A percentile compares a stretch with the other conserved stretches of the same genome.
Evolutionary conservation across 75 land plant species (phyloP).

Genomic region (Selaginella moellendorffii): DNA sequence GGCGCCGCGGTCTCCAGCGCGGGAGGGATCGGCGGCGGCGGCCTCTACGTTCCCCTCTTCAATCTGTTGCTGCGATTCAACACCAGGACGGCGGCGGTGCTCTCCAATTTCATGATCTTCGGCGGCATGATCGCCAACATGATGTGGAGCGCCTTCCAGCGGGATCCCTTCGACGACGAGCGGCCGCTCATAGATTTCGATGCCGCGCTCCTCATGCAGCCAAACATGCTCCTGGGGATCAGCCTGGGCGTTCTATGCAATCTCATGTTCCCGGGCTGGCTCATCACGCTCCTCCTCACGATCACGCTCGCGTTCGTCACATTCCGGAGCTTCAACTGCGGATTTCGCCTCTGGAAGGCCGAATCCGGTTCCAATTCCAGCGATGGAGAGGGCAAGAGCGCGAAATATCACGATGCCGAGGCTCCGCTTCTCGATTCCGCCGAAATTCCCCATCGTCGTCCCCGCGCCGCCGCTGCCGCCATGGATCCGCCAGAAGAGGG

Average conservation of each 20-base stretch:
- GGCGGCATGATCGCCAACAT: slow-evolving; percentile 6
- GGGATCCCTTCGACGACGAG: not conserved
- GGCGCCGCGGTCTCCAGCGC: not conserved
- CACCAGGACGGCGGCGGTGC: not conserved
- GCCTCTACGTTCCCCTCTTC: slow-evolving; percentile 4
- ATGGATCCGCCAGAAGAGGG: not conserved
- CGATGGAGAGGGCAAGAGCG: not conserved
- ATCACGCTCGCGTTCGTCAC: not conserved
- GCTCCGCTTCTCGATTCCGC: not conserved
- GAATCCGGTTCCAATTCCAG: not conserved
- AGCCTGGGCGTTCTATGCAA: not conserved
- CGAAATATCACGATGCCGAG: not conserved
- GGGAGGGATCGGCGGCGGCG: slow-evolving; percentile 5
- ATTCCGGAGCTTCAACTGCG: not conserved
- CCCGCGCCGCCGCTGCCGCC: not conserved
- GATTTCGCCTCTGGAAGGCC: not conserved
- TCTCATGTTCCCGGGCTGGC: slow-evolving; percentile 5
- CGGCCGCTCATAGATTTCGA: not conserved
- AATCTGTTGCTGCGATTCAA: not conserved
- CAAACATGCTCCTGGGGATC: slow-evolving; percentile 6
- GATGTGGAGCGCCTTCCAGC: slow-evolving; percentile 1
- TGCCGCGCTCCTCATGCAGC: not conserved
- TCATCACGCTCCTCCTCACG: not conserved
- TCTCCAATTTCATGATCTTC: slow-evolving; percentile 2
- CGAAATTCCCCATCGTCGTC: not conserved